phyloP scores from a whole-genome alignment of 306 rosid genomes.

The Castanospermum australe region DNA sequence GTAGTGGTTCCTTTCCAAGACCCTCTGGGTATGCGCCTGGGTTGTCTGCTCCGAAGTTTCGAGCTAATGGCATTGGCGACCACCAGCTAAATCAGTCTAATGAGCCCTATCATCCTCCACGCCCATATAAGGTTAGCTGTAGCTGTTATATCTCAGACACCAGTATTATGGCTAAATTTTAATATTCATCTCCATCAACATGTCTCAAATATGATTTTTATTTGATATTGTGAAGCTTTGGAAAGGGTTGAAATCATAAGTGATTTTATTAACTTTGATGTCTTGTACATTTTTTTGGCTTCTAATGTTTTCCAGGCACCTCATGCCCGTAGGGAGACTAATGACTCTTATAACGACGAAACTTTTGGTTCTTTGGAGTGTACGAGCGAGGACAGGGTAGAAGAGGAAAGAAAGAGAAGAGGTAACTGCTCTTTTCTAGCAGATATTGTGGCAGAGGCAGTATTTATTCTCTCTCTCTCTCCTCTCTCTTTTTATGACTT shows the following conservation, averaged over 20 bases:
- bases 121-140: conserved; percentile 77
- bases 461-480: conserved; percentile 6
- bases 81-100: conserved; percentile 59
- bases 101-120: conserved; percentile 96
- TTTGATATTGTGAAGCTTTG: conserved; percentile 8
- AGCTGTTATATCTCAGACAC: conserved; percentile 14
- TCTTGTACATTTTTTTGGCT: neutral
- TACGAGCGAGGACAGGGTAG: conserved; percentile 80
- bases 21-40: conserved; percentile 79
- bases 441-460: conserved; percentile 1
- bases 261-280: conserved; percentile 15
- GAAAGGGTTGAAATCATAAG: neutral
- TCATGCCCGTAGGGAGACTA: conserved; percentile 62
- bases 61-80: conserved; percentile 59
- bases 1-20: conserved; percentile 96
- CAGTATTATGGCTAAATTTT: conserved; percentile 12
- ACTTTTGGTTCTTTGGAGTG: conserved; percentile 86
- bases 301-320: conserved; percentile 70
- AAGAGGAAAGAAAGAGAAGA: conserved; percentile 98
- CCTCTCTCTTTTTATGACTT: neutral
- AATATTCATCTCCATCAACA: neutral
- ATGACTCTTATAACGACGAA: conserved; percentile 73
- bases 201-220: conserved; percentile 11
- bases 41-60: conserved; percentile 58
- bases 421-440: conserved; percentile 49